Conservation (phyloP, 345 rosid species). For the Moricandia moricandioides region DNA sequence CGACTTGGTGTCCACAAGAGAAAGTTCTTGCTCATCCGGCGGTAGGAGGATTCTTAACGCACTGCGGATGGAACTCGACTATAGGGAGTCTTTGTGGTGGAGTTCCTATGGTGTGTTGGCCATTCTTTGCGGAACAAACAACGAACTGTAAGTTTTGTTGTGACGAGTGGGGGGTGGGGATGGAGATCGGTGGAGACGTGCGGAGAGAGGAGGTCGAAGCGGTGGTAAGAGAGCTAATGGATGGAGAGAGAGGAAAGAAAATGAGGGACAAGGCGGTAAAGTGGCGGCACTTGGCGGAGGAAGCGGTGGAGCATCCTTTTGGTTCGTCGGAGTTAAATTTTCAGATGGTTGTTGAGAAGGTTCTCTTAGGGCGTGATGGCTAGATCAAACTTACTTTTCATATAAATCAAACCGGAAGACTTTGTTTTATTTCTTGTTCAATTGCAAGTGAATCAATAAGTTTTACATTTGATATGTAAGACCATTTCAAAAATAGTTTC, state of each 20-base stretch:
- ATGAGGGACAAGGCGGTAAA: constrained; percentile 45
- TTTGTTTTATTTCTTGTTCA: no score
- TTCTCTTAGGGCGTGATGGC: background rate
- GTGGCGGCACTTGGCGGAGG: constrained; percentile 40
- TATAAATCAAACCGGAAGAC: no score
- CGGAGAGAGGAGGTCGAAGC: constrained; percentile 47
- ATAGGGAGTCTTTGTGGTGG: constrained; percentile 48
- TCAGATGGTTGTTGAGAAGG: background rate
- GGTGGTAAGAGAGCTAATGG: constrained; percentile 51
- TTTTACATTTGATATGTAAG: no score
- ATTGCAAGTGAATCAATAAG: no score
- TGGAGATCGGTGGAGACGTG: constrained; percentile 52
- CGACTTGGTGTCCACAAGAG: constrained; percentile 59
- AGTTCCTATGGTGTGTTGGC: constrained; percentile 60
- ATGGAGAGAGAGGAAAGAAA: constrained; percentile 44
- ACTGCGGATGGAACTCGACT: constrained; percentile 70
- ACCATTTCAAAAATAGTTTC: no score
- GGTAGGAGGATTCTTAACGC: constrained; percentile 51
- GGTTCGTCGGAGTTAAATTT: constrained; percentile 44
- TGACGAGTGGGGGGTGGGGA: constrained; percentile 53
- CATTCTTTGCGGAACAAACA: constrained; percentile 62
- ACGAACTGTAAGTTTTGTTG: constrained; percentile 49
- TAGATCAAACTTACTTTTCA: no score
- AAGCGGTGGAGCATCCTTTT: constrained; percentile 2
- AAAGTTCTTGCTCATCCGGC: constrained; percentile 49